Evolutionary conservation across 805 yeast genomes (phyloP).

Genomic region (Yamadazyma ubonensis): DNA sequence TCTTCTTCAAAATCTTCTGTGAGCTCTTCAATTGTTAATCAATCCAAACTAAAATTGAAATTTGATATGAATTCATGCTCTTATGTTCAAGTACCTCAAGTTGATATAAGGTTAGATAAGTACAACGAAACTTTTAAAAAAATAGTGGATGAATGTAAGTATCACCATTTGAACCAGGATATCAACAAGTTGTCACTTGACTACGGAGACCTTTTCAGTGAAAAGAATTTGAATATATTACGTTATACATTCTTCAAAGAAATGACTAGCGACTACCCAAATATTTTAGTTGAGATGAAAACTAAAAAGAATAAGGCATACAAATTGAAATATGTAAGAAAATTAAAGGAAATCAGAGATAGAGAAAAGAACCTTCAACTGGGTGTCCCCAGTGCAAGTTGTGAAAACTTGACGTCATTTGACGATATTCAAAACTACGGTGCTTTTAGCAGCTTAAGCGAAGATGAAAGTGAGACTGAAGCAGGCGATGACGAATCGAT

Average conservation of each 20-base stretch:
- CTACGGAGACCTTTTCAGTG: constrained; percentile 13
- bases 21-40: constrained; percentile 4
- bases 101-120: constrained; percentile 7
- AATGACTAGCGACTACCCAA: constrained; percentile 11
- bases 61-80: constrained; percentile 13
- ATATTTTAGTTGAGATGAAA: constrained; percentile 10
- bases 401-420: constrained; percentile 4
- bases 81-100: constrained; percentile 5
- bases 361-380: constrained; percentile 7
- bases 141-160: constrained; percentile 11
- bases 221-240: constrained; percentile 13
- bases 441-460: background rate
- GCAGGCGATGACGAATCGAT: constrained; percentile 1
- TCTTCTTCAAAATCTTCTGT: constrained; percentile 11
- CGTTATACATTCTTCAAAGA: constrained; percentile 16
- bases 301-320: constrained; percentile 8
- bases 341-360: constrained; percentile 9
- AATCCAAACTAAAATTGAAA: constrained; percentile 6
- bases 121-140: constrained; percentile 9
- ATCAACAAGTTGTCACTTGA: constrained; percentile 10
- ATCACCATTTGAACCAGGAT: constrained; percentile 12
- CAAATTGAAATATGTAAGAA: constrained; percentile 15
- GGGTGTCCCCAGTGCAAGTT: constrained; percentile 13
- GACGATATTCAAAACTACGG: background rate
- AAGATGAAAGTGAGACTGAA: background rate